Conservation (phyloP, 768 basidiomycete species). For the Hericium erinaceus region DNA sequence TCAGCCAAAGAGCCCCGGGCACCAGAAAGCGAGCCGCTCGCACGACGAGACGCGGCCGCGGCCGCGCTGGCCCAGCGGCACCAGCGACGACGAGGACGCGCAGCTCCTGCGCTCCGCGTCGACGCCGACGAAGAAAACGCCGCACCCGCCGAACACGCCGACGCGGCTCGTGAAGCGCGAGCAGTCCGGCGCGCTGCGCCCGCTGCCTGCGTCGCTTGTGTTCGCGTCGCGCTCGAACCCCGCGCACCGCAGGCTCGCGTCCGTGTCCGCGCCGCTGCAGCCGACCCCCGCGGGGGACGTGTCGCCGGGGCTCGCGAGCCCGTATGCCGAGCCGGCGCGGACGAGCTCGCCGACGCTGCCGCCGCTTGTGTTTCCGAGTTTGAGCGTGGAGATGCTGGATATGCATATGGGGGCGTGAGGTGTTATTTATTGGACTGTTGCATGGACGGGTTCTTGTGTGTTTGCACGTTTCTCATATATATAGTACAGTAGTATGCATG, state of each 20-base stretch:
- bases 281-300: not conserved
- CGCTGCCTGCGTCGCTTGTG: not conserved
- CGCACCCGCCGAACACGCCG: not conserved
- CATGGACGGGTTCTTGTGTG: not conserved
- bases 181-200: not conserved
- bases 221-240: not conserved
- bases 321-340: not conserved
- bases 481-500: too few species aligned
- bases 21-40: not conserved
- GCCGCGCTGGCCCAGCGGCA: not conserved
- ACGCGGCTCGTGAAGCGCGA: not conserved
- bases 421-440: not conserved
- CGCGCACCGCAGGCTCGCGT: not conserved
- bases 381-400: not conserved
- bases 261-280: not conserved
- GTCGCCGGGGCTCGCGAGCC: not conserved
- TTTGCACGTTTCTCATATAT: too few species aligned
- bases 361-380: not conserved
- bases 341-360: not conserved
- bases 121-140: not conserved
- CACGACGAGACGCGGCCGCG: not conserved
- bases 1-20: not conserved
- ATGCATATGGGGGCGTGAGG: not conserved
- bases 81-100: not conserved
- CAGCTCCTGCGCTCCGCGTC: not conserved